A percentile compares a stretch with the other conserved stretches of the same genome.
Evolutionary conservation across 495 filamentous ascomycete genomes (phyloP).

Genomic region (Jackrogersella minutella): DNA sequence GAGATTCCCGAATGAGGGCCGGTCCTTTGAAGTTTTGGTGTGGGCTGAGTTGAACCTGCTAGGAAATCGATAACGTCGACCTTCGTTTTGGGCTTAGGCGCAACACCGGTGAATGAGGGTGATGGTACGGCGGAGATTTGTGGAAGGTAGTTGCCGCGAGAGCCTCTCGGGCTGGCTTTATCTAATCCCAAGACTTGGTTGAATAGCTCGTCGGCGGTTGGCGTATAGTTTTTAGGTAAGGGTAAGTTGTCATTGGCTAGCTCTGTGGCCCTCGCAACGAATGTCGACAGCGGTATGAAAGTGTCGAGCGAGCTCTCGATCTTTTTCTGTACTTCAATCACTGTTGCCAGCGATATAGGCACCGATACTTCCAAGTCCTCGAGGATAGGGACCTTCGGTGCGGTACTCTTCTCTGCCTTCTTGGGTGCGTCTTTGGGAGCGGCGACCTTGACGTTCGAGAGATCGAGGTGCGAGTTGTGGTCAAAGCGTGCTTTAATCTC

Average conservation of each 20-base stretch:
- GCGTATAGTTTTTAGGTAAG: constrained; percentile 62
- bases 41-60: constrained; percentile 53
- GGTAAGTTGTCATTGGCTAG: constrained; percentile 89
- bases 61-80: constrained; percentile 83
- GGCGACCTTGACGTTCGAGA: constrained; percentile 89
- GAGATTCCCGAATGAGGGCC: constrained; percentile 49
- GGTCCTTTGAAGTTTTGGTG: constrained; percentile 41
- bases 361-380: constrained; percentile 66
- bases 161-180: constrained; percentile 51
- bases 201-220: constrained; percentile 83
- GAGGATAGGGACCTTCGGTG: constrained; percentile 51
- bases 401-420: constrained; percentile 55
- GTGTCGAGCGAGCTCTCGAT: constrained; percentile 77
- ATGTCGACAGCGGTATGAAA: constrained; percentile 83
- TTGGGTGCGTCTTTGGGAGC: constrained; percentile 64
- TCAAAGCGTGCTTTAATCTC: constrained; percentile 71
- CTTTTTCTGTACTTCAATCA: constrained; percentile 79
- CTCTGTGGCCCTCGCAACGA: constrained; percentile 82
- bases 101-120: constrained; percentile 39
- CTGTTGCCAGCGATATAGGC: constrained; percentile 77
- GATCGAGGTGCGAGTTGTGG: constrained; percentile 83
- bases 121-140: constrained; percentile 71
- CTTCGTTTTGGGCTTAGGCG: constrained; percentile 48
- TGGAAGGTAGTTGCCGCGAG: constrained; percentile 69
- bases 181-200: constrained; percentile 83